Percentiles rank a stretch among this genome's conserved stretches.
phyloP scores from a whole-genome alignment of 306 rosid genomes.

The Luffa acutangula region DNA sequence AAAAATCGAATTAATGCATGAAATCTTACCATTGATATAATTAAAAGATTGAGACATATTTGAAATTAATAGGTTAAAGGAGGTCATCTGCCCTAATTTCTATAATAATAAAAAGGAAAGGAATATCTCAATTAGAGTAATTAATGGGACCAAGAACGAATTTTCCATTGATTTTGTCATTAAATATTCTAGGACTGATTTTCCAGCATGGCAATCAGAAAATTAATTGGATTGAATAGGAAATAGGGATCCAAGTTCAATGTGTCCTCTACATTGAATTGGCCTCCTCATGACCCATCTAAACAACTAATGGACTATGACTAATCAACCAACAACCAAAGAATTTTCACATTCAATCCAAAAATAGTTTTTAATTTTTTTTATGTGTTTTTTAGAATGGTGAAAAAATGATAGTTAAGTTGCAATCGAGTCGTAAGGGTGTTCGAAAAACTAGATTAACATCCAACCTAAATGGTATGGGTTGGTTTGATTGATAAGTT shows the following conservation, averaged over 20 bases:
- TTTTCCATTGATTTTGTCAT: neutral
- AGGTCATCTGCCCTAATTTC: too few relatives aligned
- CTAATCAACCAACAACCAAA: neutral
- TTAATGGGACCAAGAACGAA: neutral
- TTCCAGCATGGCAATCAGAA: neutral
- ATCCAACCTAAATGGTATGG: neutral
- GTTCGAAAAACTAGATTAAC: too few relatives aligned
- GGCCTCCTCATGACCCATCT: neutral
- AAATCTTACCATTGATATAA: too few relatives aligned
- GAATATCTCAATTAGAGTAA: neutral
- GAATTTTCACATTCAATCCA: neutral
- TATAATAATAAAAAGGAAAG: neutral
- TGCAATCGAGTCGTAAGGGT: too few relatives aligned
- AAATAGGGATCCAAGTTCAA: neutral
- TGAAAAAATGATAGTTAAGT: neutral
- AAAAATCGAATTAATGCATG: too few relatives aligned
- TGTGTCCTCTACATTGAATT: neutral
- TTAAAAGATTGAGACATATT: too few relatives aligned
- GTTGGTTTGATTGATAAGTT: too few relatives aligned
- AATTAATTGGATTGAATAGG: neutral
- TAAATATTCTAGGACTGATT: neutral
- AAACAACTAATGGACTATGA: neutral
- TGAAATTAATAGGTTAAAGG: too few relatives aligned
- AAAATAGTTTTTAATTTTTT: neutral
- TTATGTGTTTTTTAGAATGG: neutral